phyloP scores from a whole-genome alignment of 345 rosid species.

The Pelargonium nanum region DNA sequence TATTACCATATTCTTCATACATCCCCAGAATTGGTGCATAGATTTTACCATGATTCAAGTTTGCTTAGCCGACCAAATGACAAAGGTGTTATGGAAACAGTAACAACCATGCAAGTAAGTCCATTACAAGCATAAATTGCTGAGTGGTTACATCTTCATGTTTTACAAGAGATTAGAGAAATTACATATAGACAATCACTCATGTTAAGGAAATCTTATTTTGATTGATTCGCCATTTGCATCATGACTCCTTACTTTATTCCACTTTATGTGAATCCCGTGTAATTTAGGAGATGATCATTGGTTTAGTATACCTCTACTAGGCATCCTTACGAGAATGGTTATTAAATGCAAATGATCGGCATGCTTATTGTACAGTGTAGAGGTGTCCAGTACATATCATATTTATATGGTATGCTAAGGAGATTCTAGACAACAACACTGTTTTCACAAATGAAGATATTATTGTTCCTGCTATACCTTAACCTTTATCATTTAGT shows the following conservation, averaged over 20 bases:
- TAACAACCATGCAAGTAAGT: slow-evolving; percentile 53
- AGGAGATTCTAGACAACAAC: neutral
- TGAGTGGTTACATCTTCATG: neutral
- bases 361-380: neutral
- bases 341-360: neutral
- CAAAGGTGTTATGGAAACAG: slow-evolving; percentile 41
- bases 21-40: slow-evolving; percentile 42
- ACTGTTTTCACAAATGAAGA: neutral
- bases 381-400: neutral
- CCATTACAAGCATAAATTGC: neutral
- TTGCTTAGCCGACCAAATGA: slow-evolving; percentile 48
- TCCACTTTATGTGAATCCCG: neutral
- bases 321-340: neutral
- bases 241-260: neutral
- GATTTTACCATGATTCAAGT: slow-evolving; percentile 65
- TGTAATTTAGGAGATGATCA: neutral
- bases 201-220: neutral
- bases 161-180: too few relatives aligned
- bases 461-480: neutral
- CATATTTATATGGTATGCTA: neutral
- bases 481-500: neutral
- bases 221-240: neutral
- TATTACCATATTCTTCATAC: slow-evolving; percentile 63
- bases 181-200: neutral
- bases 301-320: neutral